These are phyloP conservation scores for Pseudogymnoascus sp. DNA, from an alignment of 2,329 filamentous ascomycete genomes.

Conservation along the genomic window DNA sequence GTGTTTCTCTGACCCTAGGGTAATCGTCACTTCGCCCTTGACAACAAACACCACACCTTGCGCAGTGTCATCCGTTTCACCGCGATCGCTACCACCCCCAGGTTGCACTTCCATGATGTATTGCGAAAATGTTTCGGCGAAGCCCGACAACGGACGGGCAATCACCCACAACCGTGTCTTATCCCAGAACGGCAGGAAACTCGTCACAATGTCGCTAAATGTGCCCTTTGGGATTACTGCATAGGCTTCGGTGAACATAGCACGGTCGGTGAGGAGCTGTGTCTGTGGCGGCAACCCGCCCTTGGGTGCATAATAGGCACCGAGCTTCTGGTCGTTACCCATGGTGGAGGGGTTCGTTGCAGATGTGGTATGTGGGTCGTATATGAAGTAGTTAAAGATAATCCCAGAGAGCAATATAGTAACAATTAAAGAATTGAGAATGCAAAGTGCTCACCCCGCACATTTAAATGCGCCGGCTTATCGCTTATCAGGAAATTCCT, in stretches of 20 bases:
- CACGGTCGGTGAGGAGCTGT: constrained; percentile 1
- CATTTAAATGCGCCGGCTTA: background rate
- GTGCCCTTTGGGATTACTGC: constrained; percentile 3
- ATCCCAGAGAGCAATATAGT: background rate
- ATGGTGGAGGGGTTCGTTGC: background rate
- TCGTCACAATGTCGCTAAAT: constrained; percentile 9
- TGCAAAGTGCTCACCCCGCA: background rate
- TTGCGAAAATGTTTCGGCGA: constrained; percentile 7
- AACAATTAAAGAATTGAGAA: background rate
- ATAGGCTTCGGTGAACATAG: constrained; percentile 9
- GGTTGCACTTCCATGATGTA: constrained; percentile 10
- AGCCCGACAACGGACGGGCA: constrained; percentile 5
- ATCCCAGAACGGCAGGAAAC: constrained; percentile 8
- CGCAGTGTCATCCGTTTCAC: background rate
- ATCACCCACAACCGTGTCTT: constrained; percentile 7
- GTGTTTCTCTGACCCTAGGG: background rate
- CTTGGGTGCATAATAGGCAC: constrained; percentile 2
- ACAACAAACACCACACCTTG: background rate
- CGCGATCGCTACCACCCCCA: constrained; percentile 4
- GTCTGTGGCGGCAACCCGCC: constrained; percentile 7
- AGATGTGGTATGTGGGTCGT: background rate
- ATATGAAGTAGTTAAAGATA: background rate
- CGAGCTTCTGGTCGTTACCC: constrained; percentile 6
- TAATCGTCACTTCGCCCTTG: constrained; percentile 5
- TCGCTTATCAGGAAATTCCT: background rate